Evolutionary conservation across 2,329 filamentous ascomycete species (phyloP), one percentile per base, ranked within the genome.

Genomic region (Penicillium psychrosexuale): DNA sequence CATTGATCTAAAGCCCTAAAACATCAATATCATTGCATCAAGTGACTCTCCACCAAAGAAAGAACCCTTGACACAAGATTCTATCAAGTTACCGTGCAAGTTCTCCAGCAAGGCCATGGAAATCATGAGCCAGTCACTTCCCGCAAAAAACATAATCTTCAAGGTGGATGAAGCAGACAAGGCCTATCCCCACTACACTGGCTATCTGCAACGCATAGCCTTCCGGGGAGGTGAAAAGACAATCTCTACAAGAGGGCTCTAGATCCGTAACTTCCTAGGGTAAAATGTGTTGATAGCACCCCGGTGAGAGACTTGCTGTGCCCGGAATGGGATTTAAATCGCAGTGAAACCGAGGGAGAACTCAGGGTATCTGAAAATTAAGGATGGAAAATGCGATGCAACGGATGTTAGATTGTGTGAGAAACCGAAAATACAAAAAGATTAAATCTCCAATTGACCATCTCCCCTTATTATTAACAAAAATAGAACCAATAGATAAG

Each of bases 381-480:
- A 31, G n/a, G n/a, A 45, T 22, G 2, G 19, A 22, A 22, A 22
- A 19, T 19, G 19, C 5, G 12, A 44, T 33, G 47, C 22, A 40
- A 50, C 46, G 22, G 46, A 24, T 15, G 8, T 15, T 37, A 11
- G 39, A 27, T 37, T 37, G 24, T 24, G 33, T 47, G 27, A 24
- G 39, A 24, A 38, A 12, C 55, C 52, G 53, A 61, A 58, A 58
- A 34, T 47, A 58, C 43, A 48, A 42, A 27, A 42, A 4, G 2
- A 8, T 13, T 36, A 45, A 46, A 30, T 28, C 19, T 49, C 13
- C 36, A 45, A 44, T 40, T 45, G 40, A 45, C 7, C 17, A 46
- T 24, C 7, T 6, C 13, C 9, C 34, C 42, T 39, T 47, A 17
- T 47, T 39, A 22, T 12, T 37, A 37, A 37, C 11, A 7, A 28